Evolutionary conservation across 2,329 filamentous ascomycete genomes (phyloP).

Genomic region (Lasiodiplodia citricola): DNA sequence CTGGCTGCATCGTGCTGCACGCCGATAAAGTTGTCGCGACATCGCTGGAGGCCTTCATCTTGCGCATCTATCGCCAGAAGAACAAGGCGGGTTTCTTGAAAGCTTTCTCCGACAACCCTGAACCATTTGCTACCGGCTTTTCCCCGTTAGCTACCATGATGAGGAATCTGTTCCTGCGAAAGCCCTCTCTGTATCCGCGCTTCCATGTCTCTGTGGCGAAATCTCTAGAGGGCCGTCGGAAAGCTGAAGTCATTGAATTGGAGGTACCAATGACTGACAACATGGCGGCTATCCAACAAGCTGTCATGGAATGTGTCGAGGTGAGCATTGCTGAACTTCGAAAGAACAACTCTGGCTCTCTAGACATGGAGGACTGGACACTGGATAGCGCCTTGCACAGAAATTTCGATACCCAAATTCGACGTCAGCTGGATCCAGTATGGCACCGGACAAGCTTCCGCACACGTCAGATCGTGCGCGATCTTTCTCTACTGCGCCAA

Average conservation of each 20-base stretch:
- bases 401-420: slow-evolving; percentile 88
- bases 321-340: slow-evolving; percentile 92
- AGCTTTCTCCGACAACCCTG: slow-evolving; percentile 91
- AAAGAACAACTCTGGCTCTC: slow-evolving; percentile 77
- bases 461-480: slow-evolving; percentile 91
- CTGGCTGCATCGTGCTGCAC: slow-evolving; percentile 85
- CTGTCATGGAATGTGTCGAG: slow-evolving; percentile 94
- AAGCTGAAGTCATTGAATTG: slow-evolving; percentile 95
- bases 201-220: slow-evolving; percentile 91
- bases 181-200: slow-evolving; percentile 87
- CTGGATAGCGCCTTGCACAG: slow-evolving; percentile 89
- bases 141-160: slow-evolving; percentile 88
- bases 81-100: slow-evolving; percentile 95
- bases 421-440: slow-evolving; percentile 90
- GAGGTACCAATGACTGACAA: slow-evolving; percentile 94
- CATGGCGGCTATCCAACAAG: slow-evolving; percentile 93
- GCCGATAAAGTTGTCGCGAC: slow-evolving; percentile 86
- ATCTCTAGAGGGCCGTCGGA: slow-evolving; percentile 86
- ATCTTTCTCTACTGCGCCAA: slow-evolving; percentile 80
- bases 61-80: slow-evolving; percentile 90
- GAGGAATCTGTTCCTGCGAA: slow-evolving; percentile 87
- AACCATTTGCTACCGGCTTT: slow-evolving; percentile 88
- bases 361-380: slow-evolving; percentile 98
- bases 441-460: slow-evolving; percentile 97
- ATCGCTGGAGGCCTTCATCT: slow-evolving; percentile 90